Evolutionary conservation across 208 protist genomes (phyloP).

Genomic region (Giardia muris): DNA sequence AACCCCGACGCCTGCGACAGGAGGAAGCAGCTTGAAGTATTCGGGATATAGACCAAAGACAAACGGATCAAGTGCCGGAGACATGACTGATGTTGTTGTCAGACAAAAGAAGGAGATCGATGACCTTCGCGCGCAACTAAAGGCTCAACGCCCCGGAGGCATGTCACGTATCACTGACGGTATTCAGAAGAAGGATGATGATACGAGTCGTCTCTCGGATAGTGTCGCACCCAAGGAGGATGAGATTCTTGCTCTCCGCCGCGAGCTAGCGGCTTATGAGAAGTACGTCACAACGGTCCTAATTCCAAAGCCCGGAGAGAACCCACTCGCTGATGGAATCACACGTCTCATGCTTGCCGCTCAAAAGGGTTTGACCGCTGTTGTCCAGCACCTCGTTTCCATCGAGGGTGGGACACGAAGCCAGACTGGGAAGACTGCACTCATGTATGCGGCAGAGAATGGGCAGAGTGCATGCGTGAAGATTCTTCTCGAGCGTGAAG

Average conservation of each 20-base stretch:
- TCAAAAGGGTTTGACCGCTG: neutral
- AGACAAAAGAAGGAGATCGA: conserved; percentile 7
- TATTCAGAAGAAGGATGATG: neutral
- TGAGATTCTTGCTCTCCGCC: neutral
- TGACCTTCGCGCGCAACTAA: neutral
- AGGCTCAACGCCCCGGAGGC: neutral
- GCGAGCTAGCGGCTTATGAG: neutral
- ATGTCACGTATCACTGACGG: neutral
- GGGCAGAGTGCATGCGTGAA: neutral
- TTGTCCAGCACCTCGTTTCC: neutral
- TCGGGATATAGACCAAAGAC: too few species aligned
- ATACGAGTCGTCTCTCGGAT: neutral
- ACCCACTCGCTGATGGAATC: neutral
- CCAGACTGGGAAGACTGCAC: neutral
- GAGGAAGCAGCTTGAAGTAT: too few species aligned
- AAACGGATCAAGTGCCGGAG: neutral
- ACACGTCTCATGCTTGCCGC: neutral
- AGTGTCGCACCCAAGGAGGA: neutral
- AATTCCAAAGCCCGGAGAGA: neutral
- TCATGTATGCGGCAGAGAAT: conserved; percentile 5
- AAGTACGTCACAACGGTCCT: neutral
- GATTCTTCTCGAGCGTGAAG: neutral
- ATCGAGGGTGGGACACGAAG: neutral
- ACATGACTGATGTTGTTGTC: neutral
- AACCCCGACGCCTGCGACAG: neutral